These are phyloP conservation scores for Ceraceosorus guamensis DNA, from an alignment of 1,284 basidiomycete species.

Conservation along the genomic window DNA sequence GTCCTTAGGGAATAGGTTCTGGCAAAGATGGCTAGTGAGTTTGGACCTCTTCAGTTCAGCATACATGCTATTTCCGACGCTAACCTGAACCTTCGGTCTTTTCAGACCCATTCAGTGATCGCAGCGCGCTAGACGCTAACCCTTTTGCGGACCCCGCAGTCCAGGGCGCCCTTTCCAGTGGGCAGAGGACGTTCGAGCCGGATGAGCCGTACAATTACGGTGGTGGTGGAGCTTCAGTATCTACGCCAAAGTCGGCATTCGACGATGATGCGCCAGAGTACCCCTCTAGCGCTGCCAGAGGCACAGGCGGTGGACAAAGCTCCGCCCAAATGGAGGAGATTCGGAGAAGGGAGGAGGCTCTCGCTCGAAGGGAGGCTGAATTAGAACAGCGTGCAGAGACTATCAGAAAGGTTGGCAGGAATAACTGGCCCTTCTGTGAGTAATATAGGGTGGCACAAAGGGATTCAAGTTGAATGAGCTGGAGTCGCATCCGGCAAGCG, in stretches of 20 bases:
- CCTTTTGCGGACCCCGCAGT: slow-evolving; percentile 50
- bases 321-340: slow-evolving; percentile 58
- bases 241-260: slow-evolving; percentile 9
- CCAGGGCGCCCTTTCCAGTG: slow-evolving; percentile 35
- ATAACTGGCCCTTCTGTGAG: slow-evolving; percentile 72
- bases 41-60: too few species aligned
- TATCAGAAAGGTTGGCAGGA: slow-evolving; percentile 70
- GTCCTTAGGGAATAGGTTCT: too few species aligned
- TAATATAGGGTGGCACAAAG: too few species aligned
- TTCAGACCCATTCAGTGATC: slow-evolving; percentile 35
- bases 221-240: background rate
- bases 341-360: slow-evolving; percentile 65
- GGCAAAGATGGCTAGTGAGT: too few species aligned
- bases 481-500: too few species aligned
- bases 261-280: slow-evolving; percentile 13
- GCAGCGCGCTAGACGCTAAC: slow-evolving; percentile 42
- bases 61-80: too few species aligned
- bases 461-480: too few species aligned
- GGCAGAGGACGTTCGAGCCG: slow-evolving; percentile 27
- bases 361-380: slow-evolving; percentile 69
- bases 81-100: background rate
- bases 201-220: slow-evolving; percentile 10
- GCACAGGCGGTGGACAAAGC: background rate
- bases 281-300: slow-evolving; percentile 11
- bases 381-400: slow-evolving; percentile 58